Percentiles rank a stretch among this genome's conserved stretches.
These are phyloP conservation scores for Pseudoturritis turrita DNA, from an alignment of 345 rosid species.

Conservation along the genomic window DNA sequence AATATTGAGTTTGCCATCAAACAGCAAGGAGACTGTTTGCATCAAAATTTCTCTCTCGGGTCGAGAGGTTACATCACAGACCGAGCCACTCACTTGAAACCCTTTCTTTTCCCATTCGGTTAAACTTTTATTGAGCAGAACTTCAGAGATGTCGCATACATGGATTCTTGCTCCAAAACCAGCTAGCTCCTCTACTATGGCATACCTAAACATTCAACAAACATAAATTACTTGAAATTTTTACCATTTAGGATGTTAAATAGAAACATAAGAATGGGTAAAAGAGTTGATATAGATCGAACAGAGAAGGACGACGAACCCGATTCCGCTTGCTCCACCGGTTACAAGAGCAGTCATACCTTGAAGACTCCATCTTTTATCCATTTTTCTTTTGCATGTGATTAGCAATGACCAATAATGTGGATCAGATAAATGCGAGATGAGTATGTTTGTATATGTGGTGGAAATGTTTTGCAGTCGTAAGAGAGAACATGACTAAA, in stretches of 20 bases:
- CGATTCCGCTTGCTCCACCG: constrained; percentile 21
- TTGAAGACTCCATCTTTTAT: constrained; percentile 22
- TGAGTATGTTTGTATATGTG: too few species aligned
- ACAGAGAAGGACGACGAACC: neutral
- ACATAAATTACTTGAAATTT: neutral
- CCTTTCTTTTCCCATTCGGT: constrained; percentile 15
- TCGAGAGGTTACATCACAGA: constrained; percentile 24
- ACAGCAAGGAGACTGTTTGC: neutral
- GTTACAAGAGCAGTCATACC: constrained; percentile 32
- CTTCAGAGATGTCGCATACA: neutral
- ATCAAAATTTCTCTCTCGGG: constrained; percentile 13
- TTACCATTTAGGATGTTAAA: neutral
- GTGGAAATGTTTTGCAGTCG: too few species aligned
- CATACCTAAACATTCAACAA: constrained; percentile 8
- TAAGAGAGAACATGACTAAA: too few species aligned
- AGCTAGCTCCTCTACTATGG: constrained; percentile 22
- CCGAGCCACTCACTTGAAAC: constrained; percentile 21
- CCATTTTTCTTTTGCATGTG: neutral
- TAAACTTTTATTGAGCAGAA: neutral
- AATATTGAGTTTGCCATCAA: neutral
- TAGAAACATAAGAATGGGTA: neutral
- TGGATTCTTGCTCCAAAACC: constrained; percentile 19
- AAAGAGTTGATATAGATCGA: neutral
- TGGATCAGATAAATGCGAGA: too few species aligned
- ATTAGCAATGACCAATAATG: too few species aligned